A percentile compares a stretch with the other conserved stretches of the same genome.
These are phyloP conservation scores for Dothiorella sarmentorum DNA, from an alignment of 2,329 filamentous ascomycete genomes.

Conservation along the genomic window DNA sequence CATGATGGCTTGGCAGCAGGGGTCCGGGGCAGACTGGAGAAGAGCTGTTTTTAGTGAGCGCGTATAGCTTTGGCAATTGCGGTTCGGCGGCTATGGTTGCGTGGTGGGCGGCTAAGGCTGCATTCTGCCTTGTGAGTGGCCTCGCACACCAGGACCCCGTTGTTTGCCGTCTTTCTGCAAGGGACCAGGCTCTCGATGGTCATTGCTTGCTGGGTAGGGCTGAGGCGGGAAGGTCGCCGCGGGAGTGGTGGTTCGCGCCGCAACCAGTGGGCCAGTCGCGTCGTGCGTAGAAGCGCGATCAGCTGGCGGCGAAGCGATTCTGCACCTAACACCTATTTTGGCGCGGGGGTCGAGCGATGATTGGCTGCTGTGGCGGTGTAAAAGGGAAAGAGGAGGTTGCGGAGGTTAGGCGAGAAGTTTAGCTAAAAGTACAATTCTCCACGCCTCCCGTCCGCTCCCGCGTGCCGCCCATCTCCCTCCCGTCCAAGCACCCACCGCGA, in stretches of 20 bases:
- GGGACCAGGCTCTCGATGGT: neutral
- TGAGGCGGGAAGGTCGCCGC: slow-evolving; percentile 8
- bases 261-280: neutral
- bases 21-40: neutral
- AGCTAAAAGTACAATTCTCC: no score
- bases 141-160: neutral
- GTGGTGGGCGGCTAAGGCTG: slow-evolving; percentile 13
- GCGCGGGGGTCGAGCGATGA: neutral
- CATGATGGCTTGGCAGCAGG: neutral
- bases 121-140: slow-evolving; percentile 1
- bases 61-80: slow-evolving; percentile 5
- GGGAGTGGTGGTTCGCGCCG: neutral
- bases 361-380: neutral
- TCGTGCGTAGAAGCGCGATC: slow-evolving; percentile 4
- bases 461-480: neutral
- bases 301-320: neutral
- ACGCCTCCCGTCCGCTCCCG: slow-evolving; percentile 13
- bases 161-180: slow-evolving; percentile 10
- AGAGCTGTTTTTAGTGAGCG: slow-evolving; percentile 16
- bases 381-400: neutral
- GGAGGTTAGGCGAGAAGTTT: slow-evolving; percentile 3
- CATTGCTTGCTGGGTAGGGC: slow-evolving; percentile 5
- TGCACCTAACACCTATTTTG: slow-evolving; percentile 4
- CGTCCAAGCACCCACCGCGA: neutral
- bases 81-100: slow-evolving; percentile 7